Evolutionary conservation across 2,329 filamentous ascomycete genomes (phyloP), one percentile per base, ranked within the genome.

Genomic region (Pseudogymnoascus pannorum): DNA sequence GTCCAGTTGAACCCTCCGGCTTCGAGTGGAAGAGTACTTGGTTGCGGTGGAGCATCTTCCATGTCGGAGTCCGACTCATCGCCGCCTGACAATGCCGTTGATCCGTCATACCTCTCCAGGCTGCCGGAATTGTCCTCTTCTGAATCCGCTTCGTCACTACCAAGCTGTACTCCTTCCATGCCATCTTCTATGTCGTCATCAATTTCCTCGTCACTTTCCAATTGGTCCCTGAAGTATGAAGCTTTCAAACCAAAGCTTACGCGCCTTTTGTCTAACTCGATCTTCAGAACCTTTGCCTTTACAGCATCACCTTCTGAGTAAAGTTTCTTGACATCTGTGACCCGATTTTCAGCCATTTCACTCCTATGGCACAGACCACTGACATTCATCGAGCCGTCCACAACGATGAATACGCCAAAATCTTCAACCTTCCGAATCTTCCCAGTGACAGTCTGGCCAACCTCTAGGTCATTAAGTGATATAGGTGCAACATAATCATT

Each of bases 371-470:
- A 97, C 8, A 99, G 81, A 64, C 94, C 94, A 68, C 93, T 96
- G 64, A 99, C 85, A 67, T 96, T 96, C 61, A 84, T 81, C 4
- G 92, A 95, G 63, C 88, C 86, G 73, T 97, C 91, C 18, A 99
- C 79, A 44, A 95, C 84, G 68, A 99, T 89, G 73, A 99, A 99
- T 4, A 93, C 93, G 66, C 94, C 94, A 72, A 92, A 99, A 31
- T 96, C 89, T 70, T 96, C 91, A 2, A 97, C 92, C 75, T 95
- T 96, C 68, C 92, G 87, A 61, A 99, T 85, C 71, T 91, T 96
- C 57, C 92, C 94, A 11, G 90, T 96, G 33, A 99, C 82, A 31
- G 92, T 78, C 73, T 96, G 89, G 5, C 92, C 92, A 64, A 83
- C 78, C 70, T 88, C 85, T 61, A 97, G 78, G 67, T 96, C 90